These are phyloP conservation scores for Pseudotsuga menziesii DNA, from an alignment of 75 land plant genomes.

Conservation along the genomic window DNA sequence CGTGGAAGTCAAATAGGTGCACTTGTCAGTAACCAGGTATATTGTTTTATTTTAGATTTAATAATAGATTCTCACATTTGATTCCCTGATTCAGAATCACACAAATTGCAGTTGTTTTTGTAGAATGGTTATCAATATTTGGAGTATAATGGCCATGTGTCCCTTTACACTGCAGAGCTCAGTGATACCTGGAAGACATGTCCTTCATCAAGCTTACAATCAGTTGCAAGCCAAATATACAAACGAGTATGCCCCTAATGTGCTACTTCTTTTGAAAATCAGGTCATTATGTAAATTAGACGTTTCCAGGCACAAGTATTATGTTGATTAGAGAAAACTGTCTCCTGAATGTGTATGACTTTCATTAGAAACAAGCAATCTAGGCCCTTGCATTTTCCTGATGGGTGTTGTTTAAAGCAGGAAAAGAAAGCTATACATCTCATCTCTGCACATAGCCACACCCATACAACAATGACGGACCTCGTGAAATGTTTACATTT, in stretches of 20 bases:
- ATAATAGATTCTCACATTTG: background rate
- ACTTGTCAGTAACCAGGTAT: slow-evolving; percentile 89
- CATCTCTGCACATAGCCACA: too few species aligned
- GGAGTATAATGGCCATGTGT: background rate
- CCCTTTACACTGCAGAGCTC: slow-evolving; percentile 56
- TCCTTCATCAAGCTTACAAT: slow-evolving; percentile 52
- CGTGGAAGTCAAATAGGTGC: slow-evolving; percentile 97
- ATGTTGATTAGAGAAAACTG: too few species aligned
- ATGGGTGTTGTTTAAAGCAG: too few species aligned
- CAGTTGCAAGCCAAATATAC: slow-evolving; percentile 62
- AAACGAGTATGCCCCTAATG: slow-evolving; percentile 53
- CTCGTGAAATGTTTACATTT: too few species aligned
- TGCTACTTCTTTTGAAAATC: too few species aligned
- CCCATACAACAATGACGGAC: too few species aligned
- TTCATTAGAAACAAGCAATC: too few species aligned
- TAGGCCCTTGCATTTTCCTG: too few species aligned
- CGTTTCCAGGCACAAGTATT: too few species aligned
- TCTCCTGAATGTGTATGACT: too few species aligned
- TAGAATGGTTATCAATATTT: background rate
- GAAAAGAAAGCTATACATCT: too few species aligned
- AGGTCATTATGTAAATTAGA: too few species aligned
- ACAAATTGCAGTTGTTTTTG: background rate
- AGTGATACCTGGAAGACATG: slow-evolving; percentile 65
- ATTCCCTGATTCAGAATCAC: background rate
- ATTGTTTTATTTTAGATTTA: slow-evolving; percentile 5